These are phyloP conservation scores for Acanthochlamys bracteata DNA, from an alignment of 106 monocot genomes.

Conservation along the genomic window DNA sequence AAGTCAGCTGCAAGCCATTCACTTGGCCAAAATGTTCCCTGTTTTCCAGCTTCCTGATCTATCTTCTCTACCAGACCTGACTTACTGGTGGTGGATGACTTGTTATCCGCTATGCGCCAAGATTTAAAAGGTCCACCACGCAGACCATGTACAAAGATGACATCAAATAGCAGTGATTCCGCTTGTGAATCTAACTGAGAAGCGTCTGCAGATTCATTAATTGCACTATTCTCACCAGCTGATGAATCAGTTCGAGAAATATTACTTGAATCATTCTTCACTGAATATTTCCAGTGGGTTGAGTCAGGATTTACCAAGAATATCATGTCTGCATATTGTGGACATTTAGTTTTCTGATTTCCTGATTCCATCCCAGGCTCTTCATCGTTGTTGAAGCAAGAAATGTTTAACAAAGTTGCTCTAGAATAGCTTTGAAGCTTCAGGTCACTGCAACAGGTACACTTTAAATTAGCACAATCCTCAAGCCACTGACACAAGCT, in stretches of 20 bases:
- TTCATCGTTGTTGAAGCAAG: conserved; percentile 24
- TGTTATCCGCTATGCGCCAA: conserved; percentile 95
- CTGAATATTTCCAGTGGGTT: conserved; percentile 45
- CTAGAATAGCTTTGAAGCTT: conserved; percentile 89
- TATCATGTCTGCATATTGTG: conserved; percentile 70
- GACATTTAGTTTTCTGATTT: conserved; percentile 22
- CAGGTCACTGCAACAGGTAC: conserved; percentile 60
- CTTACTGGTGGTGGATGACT: conserved; percentile 84
- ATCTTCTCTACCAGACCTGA: conserved; percentile 86
- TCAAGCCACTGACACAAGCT: conserved; percentile 84
- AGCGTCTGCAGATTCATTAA: conserved; percentile 9
- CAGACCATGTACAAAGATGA: conserved; percentile 92
- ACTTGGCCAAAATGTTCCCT: conserved; percentile 94
- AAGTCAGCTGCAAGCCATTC: conserved; percentile 95
- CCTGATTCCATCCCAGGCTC: conserved; percentile 9
- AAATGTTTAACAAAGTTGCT: conserved; percentile 60
- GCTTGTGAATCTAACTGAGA: conserved; percentile 9
- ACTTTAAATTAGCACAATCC: conserved; percentile 62
- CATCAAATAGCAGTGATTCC: conserved; percentile 46
- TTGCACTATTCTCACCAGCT: background rate
- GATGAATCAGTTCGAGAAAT: conserved; percentile 13
- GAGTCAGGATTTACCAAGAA: conserved; percentile 85
- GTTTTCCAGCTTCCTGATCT: conserved; percentile 91
- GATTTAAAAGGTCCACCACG: conserved; percentile 98
- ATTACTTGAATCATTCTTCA: conserved; percentile 11